These are phyloP conservation scores for Decorospora gaudefroyi DNA, from an alignment of 2,329 filamentous ascomycete genomes.

Conservation along the genomic window DNA sequence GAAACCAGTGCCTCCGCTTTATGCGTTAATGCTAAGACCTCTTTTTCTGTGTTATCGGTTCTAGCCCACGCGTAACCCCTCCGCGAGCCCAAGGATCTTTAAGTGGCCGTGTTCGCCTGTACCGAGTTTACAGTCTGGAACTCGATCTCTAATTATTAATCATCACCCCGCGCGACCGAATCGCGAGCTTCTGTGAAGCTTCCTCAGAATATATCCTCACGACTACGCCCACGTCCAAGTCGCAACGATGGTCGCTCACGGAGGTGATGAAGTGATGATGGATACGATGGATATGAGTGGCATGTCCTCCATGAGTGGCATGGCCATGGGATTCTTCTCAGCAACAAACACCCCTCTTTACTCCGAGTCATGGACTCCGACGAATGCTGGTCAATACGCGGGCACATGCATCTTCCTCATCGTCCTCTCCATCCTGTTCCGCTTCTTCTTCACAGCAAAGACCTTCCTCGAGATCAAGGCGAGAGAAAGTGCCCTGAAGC, in stretches of 20 bases:
- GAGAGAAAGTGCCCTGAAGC: conserved; percentile 70
- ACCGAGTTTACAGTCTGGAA: conserved; percentile 37
- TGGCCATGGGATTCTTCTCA: conserved; percentile 68
- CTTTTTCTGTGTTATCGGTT: conserved; percentile 11
- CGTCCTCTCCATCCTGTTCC: conserved; percentile 70
- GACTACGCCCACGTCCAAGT: conserved; percentile 6
- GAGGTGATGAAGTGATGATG: conserved; percentile 26
- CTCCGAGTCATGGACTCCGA: conserved; percentile 74
- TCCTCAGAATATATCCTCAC: neutral
- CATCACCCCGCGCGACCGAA: conserved; percentile 1
- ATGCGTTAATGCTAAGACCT: conserved; percentile 38
- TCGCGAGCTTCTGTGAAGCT: conserved; percentile 1
- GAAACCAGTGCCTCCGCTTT: conserved; percentile 11
- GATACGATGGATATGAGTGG: conserved; percentile 22
- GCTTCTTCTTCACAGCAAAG: conserved; percentile 73
- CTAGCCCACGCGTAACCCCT: conserved; percentile 24
- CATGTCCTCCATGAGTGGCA: conserved; percentile 40
- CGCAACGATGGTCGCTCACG: conserved; percentile 42
- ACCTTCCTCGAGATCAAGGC: conserved; percentile 65
- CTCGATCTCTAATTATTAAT: conserved; percentile 27
- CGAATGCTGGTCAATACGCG: conserved; percentile 71
- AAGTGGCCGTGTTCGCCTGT: conserved; percentile 23
- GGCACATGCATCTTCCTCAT: conserved; percentile 92
- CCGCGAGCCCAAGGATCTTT: conserved; percentile 19
- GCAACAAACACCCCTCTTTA: conserved; percentile 66